These are phyloP conservation scores for Suhomyces faveliae DNA, from an alignment of 805 yeast species.

Conservation along the genomic window DNA sequence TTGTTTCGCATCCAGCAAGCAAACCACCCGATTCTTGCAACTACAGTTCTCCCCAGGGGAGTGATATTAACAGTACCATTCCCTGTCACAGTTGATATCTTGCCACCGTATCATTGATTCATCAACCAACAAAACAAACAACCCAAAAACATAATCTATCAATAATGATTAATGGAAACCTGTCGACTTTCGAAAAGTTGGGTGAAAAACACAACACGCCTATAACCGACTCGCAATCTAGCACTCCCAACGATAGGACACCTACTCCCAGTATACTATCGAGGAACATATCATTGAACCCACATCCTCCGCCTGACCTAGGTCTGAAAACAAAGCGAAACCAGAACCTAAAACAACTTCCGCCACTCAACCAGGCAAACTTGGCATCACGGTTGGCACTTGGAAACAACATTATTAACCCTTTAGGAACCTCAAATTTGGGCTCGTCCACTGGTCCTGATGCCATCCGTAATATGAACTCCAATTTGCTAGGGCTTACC, in stretches of 20 bases:
- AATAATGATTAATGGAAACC: background rate
- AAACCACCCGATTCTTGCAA: no score
- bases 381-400: background rate
- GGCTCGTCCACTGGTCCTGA: background rate
- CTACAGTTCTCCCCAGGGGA: no score
- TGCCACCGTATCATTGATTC: no score
- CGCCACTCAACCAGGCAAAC: slow-evolving; percentile 1
- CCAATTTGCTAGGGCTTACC: background rate
- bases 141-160: no score
- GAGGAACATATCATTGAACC: background rate
- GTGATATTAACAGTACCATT: no score
- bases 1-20: no score
- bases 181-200: background rate
- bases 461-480: background rate
- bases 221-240: background rate
- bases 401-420: background rate
- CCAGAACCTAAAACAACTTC: background rate
- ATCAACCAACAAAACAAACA: no score
- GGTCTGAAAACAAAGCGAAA: background rate
- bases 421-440: background rate
- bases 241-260: background rate
- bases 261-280: background rate
- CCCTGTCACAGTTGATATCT: no score
- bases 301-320: slow-evolving; percentile 1
- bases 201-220: background rate